Conservation (phyloP, 495 filamentous ascomycete species). For the Penicillium crystallinum region DNA sequence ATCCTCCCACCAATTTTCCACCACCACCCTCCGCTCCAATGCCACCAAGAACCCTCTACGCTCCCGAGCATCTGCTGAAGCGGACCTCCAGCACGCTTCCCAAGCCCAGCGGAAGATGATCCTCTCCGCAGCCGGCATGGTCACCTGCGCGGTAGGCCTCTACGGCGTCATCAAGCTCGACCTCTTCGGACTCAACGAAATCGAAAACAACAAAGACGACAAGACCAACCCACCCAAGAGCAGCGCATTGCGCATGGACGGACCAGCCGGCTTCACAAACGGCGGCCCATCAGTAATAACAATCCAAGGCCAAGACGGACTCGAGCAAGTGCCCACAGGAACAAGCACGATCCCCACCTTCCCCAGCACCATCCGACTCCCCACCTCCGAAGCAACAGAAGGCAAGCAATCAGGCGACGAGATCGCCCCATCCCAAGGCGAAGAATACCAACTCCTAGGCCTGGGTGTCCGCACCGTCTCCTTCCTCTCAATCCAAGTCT, state of each 20-base stretch:
- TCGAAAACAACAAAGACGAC: conserved; percentile 10
- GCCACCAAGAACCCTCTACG: conserved; percentile 28
- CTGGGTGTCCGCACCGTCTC: conserved; percentile 84
- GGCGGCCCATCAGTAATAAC: conserved; percentile 35
- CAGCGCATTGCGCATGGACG: conserved; percentile 34
- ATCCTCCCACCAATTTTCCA: conserved; percentile 23
- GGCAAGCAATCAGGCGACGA: conserved; percentile 39
- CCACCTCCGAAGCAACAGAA: conserved; percentile 34
- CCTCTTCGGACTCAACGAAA: conserved; percentile 31
- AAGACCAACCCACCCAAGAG: conserved; percentile 2
- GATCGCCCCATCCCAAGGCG: conserved; percentile 27
- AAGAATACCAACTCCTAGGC: conserved; percentile 83
- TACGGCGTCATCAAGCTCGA: conserved; percentile 38
- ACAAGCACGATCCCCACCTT: conserved; percentile 78
- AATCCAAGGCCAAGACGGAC: conserved; percentile 49
- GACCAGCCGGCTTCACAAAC: conserved; percentile 34
- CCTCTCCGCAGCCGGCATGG: conserved; percentile 34
- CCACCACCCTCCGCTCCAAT: conserved; percentile 23
- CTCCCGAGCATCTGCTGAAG: conserved; percentile 10
- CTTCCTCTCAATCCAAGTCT: conserved; percentile 87
- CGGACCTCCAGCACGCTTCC: conserved; percentile 20
- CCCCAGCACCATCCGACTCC: conserved; percentile 64
- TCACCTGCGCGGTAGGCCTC: conserved; percentile 31
- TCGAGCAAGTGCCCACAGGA: conserved; percentile 71
- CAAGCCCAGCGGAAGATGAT: conserved; percentile 29